Evolutionary conservation across 495 filamentous ascomycete species (phyloP).

Genomic region (Mycothermus thermophilus): DNA sequence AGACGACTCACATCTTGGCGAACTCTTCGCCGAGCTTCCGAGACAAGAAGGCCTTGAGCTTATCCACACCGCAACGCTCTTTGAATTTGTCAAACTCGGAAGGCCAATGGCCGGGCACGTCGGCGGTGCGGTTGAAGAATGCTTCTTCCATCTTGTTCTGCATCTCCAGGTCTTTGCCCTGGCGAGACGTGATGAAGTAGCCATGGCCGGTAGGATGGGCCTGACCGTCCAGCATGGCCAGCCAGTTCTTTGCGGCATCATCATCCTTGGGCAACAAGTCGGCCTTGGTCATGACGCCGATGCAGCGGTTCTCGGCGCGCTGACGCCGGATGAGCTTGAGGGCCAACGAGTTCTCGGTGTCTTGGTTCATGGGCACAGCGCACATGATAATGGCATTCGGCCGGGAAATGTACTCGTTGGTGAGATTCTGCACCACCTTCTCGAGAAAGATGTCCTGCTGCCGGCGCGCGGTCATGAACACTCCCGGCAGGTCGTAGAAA

Average conservation of each 20-base stretch:
- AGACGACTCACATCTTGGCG: slow-evolving; percentile 28
- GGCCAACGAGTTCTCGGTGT: slow-evolving; percentile 58
- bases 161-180: slow-evolving; percentile 33
- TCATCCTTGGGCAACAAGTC: slow-evolving; percentile 44
- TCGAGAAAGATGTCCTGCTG: slow-evolving; percentile 52
- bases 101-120: slow-evolving; percentile 29
- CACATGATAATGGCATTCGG: slow-evolving; percentile 58
- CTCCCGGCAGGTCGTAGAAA: slow-evolving; percentile 71
- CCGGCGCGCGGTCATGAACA: slow-evolving; percentile 52
- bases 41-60: slow-evolving; percentile 42
- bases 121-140: slow-evolving; percentile 38
- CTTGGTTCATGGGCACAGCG: slow-evolving; percentile 59
- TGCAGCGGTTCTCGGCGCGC: slow-evolving; percentile 45
- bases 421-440: slow-evolving; percentile 51
- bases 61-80: slow-evolving; percentile 43
- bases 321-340: slow-evolving; percentile 44
- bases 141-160: slow-evolving; percentile 43
- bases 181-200: slow-evolving; percentile 47
- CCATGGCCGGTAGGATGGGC: slow-evolving; percentile 45
- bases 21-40: slow-evolving; percentile 42
- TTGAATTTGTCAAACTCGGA: slow-evolving; percentile 30
- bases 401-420: slow-evolving; percentile 49
- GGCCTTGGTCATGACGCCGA: slow-evolving; percentile 72
- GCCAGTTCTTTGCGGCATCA: slow-evolving; percentile 35
- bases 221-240: slow-evolving; percentile 41